Base-by-base conservation (phyloP, 225 moss, liverwort and hornwort species). In the Antitrichia curtipendula region DNA sequence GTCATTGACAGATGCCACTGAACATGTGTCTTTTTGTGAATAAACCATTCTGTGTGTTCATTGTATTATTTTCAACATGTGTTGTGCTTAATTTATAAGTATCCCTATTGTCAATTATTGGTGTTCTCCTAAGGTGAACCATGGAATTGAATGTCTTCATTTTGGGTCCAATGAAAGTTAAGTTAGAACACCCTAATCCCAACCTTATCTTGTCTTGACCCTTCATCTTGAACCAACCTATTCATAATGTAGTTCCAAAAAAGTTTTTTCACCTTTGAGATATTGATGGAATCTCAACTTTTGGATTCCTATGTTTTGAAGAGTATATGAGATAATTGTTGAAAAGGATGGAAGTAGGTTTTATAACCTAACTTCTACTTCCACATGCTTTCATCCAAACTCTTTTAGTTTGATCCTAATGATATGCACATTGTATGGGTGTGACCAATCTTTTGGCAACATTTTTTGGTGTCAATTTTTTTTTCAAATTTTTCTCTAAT, bases 381-480 rank as follows among this genome's bases (percentile, higher is more conserved):
- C 7, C 0, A 6, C 5, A 23, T 25, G 10, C 10, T 7, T 52
- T 53, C 53, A 76, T 53, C n/a, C n/a, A n/a, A n/a, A n/a, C n/a
- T n/a, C n/a, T n/a, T n/a, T n/a, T n/a, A n/a, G n/a, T n/a, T n/a
- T n/a, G n/a, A n/a, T n/a, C n/a, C n/a, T n/a, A n/a, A n/a, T n/a
- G n/a, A n/a, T n/a, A n/a, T n/a, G n/a, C n/a, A n/a, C n/a, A 45
- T 77, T 25, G 16, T 54, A 10, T n/a, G 3, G 2, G 7, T 9
- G 6, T 54, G 25, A 7, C 0, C 11, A 17, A 56, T 50, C 56
- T 78, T 16, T 0, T 3, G 4, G 10, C 16, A n/a, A 54, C 7
- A n/a, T 27, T 11, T 38, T 7, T n/a, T 54, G 1, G 3, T 2
- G 2, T 9, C 2, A 38, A 38, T 2, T 6, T 8, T 29, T 32